Percentiles rank a stretch among this genome's conserved stretches.
These are phyloP conservation scores for Galeopsis tetrahit DNA, from an alignment of 257 asterid genomes.

Conservation along the genomic window DNA sequence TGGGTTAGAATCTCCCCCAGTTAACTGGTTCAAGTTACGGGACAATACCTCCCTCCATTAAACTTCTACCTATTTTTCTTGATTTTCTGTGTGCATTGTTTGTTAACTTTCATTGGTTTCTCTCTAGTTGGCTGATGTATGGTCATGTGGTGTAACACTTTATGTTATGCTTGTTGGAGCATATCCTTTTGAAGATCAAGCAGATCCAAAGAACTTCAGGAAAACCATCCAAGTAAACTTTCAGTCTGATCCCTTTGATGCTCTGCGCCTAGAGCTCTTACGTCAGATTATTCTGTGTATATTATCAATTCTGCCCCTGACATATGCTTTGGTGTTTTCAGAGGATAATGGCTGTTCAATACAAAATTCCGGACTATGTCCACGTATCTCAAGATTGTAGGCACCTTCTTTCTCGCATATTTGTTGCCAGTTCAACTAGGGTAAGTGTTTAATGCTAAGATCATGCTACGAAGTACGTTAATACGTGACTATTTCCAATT, in stretches of 20 bases:
- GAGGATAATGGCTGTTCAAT: constrained; percentile 58
- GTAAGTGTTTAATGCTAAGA: constrained; percentile 26
- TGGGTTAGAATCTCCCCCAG: too few species aligned
- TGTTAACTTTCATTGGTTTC: not conserved
- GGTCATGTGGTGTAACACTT: constrained; percentile 94
- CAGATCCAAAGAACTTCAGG: constrained; percentile 78
- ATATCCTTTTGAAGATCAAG: constrained; percentile 92
- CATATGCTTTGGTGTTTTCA: constrained; percentile 22
- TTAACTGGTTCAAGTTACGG: too few species aligned
- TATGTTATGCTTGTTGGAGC: constrained; percentile 90
- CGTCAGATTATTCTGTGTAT: not conserved
- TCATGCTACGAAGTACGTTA: too few species aligned
- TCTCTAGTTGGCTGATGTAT: constrained; percentile 86
- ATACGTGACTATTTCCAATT: too few species aligned
- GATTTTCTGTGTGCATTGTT: too few species aligned
- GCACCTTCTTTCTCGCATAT: constrained; percentile 59
- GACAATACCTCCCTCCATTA: too few species aligned
- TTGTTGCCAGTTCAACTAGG: constrained; percentile 51
- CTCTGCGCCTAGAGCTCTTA: too few species aligned
- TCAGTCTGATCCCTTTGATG: not conserved
- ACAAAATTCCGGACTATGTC: constrained; percentile 67
- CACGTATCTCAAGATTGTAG: constrained; percentile 66
- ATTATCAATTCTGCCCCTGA: not conserved
- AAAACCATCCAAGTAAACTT: constrained; percentile 59
- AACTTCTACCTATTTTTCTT: too few species aligned